Evolutionary conservation across 352 stramenopile genomes (phyloP), one percentile per base, ranked within the genome.

Genomic region (Phytopythium mirpurense): DNA sequence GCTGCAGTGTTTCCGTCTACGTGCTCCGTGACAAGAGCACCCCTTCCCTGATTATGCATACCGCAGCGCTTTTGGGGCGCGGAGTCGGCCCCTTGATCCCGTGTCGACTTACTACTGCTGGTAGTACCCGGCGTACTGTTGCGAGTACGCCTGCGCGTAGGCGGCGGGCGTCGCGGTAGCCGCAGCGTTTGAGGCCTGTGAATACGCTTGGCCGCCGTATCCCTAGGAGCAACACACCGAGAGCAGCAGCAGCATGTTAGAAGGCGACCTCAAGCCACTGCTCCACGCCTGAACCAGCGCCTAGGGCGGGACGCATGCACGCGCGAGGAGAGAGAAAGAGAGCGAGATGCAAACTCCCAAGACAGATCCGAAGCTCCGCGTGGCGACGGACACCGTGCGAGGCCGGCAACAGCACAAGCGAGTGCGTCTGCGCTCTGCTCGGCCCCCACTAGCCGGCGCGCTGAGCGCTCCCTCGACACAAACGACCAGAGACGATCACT

Each of bases 91-190:
- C n/a, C n/a, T n/a, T n/a, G n/a, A n/a, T 9, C 29, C 29, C 29
- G 5, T 32, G 29, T 32, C 29, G 29, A 32, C 5, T 9, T 32
- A 32, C 46, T 78, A 68, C 52, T 83, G 70, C 57, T 89, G 74
- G 45, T 88, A 90, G 63, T 87, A 88, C 24, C 64, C 78, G 40
- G 74, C 65, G 60, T 88, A 86, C 65, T 86, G 74, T 32, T 53
- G 46, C 32, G 46, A 21, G 21, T 53, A 53, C 19, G 74, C 69
- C 60, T 80, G 69, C 11, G 71, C 65, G 54, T 83, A 85, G 18
- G 43, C 54, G 47, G 76, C 63, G 32, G 72, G 66, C 12, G 50
- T 41, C 48, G 59, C 62, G 43, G 56, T 49, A 31, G 55, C 51
- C 11, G 63, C 52, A 36, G 68, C 27, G 15, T 74, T 67, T 0